These are phyloP conservation scores for Trichocladium antarcticum DNA, from an alignment of 495 filamentous ascomycete genomes.

Conservation along the genomic window DNA sequence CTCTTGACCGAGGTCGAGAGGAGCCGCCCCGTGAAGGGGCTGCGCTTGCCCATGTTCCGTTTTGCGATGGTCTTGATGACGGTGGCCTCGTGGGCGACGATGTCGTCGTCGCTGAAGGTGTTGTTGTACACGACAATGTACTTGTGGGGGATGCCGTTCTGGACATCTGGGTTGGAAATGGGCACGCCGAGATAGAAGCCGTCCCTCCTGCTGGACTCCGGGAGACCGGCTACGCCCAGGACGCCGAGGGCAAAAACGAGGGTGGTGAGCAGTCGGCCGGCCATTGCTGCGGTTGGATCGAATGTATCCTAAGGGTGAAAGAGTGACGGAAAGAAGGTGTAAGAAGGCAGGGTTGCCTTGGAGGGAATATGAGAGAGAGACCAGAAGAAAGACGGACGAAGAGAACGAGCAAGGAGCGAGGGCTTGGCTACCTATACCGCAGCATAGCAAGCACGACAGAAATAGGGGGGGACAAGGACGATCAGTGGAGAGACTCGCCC, in stretches of 20 bases:
- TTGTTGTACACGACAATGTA: conserved; percentile 45
- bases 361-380: not conserved
- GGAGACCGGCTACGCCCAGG: conserved; percentile 24
- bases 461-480: conserved; percentile 9
- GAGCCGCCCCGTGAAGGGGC: conserved; percentile 25
- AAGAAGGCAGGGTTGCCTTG: not conserved
- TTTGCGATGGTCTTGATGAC: conserved; percentile 36
- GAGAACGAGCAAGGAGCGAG: conserved; percentile 1
- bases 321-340: not conserved
- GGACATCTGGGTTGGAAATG: conserved; percentile 33
- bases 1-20: conserved; percentile 33
- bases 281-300: conserved; percentile 16
- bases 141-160: conserved; percentile 32
- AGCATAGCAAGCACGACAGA: conserved; percentile 6
- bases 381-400: not conserved
- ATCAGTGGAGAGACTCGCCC: conserved; percentile 2
- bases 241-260: conserved; percentile 25
- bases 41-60: conserved; percentile 38
- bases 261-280: conserved; percentile 20
- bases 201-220: conserved; percentile 16
- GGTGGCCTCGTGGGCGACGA: conserved; percentile 31
- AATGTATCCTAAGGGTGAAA: not conserved
- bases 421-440: not conserved
- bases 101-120: conserved; percentile 30
- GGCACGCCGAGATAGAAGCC: conserved; percentile 31